Base-by-base conservation (phyloP, 108 stramenopile species). In the Craspedostauros australis region DNA sequence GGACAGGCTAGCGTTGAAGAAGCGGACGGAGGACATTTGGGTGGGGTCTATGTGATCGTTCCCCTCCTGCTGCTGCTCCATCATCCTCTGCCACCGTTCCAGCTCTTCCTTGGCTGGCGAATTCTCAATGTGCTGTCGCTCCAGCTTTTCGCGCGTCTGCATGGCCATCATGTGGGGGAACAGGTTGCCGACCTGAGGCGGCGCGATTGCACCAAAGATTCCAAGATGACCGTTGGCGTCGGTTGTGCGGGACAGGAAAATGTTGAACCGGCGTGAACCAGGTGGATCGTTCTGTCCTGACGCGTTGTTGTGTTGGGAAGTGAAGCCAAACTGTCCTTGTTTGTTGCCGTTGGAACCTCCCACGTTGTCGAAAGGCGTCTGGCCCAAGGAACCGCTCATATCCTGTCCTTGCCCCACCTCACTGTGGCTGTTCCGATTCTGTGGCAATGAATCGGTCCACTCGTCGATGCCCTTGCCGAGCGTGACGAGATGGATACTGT, bases 251-350 rank as follows among this genome's bases (percentile, higher is more conserved):
- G 92, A 78, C 45, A 93, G 55, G 57, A 93, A 93, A 55, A 93
- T 86, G 55, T 93, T 93, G 80, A 93, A 93, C n/a, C 92, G 66
- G 2, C 81, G 70, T 0, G 86, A 88, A 9, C 92, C 92, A 30
- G 78, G 82, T 20, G 92, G 92, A 65, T 93, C 92, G 55, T 89
- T 87, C 38, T 84, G 68, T 2, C 92, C 92, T 4, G 84, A 84
- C 27, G 85, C 83, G 55, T 90, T 85, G 29, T 76, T 73, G 31
- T 91, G 82, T 49, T 86, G 68, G 12, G 66, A 60, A 23, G 73
- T 71, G 61, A 91, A 86, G 30, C 81, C 73, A 58, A 74, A 66
- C n/a, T n/a, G n/a, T n/a, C n/a, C n/a, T n/a, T n/a, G n/a, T n/a
- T n/a, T 69, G 58, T 45, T 39, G 64, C 68, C 15, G 73, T 68